Conservation (phyloP, 148 eudicot species). For the Chenopodium formosanum region DNA sequence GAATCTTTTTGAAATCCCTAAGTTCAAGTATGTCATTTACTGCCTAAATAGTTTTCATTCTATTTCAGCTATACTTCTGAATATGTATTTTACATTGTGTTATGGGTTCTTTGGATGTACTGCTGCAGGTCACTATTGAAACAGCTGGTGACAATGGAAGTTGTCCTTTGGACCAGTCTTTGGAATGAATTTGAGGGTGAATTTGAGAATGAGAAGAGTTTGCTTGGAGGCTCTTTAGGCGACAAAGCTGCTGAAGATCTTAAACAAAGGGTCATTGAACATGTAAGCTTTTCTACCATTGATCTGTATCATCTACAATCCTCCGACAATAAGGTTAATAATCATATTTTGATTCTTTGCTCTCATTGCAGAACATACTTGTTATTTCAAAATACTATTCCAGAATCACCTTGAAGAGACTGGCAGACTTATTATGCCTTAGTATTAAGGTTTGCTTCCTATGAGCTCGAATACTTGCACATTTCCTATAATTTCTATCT, state of each 20-base stretch:
- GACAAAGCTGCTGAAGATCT: conserved; percentile 95
- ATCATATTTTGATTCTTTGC: conserved; percentile 9
- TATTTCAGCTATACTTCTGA: background rate
- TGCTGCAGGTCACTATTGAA: conserved; percentile 61
- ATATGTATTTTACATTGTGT: background rate
- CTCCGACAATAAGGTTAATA: background rate
- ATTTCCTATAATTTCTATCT: background rate
- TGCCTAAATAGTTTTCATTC: background rate
- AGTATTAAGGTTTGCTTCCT: conserved; percentile 53
- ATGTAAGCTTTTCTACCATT: conserved; percentile 46
- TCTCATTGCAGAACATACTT: conserved; percentile 68
- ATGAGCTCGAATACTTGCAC: conserved; percentile 5
- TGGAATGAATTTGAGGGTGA: conserved; percentile 82
- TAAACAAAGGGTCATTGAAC: conserved; percentile 85
- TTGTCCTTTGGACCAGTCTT: conserved; percentile 79
- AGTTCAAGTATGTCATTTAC: conserved; percentile 55
- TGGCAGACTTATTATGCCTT: conserved; percentile 79
- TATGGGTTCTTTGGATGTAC: conserved; percentile 6
- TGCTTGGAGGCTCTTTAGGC: conserved; percentile 85
- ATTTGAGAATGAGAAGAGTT: conserved; percentile 75
- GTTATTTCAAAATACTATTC: conserved; percentile 89
- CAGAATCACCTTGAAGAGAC: conserved; percentile 74
- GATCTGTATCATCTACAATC: background rate
- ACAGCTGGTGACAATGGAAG: conserved; percentile 94
- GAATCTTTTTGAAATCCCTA: conserved; percentile 79